phyloP scores from a whole-genome alignment of 2,329 filamentous ascomycete genomes.

The Pyricularia sp. region DNA sequence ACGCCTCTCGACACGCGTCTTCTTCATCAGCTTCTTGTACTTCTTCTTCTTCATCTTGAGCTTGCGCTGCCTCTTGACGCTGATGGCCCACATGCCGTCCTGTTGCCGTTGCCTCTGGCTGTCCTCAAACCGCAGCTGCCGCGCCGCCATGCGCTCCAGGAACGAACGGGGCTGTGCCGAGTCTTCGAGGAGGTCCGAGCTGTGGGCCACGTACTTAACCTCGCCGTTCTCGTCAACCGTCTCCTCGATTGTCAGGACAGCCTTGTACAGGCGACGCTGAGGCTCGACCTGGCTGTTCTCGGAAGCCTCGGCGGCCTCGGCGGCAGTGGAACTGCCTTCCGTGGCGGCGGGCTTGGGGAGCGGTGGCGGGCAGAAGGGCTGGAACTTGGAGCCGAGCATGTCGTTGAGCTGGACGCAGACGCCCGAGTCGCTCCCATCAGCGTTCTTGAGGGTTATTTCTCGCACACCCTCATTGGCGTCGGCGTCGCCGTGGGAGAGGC shows the following conservation, averaged over 20 bases:
- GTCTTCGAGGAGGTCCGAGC: constrained; percentile 46
- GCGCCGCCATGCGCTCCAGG: constrained; percentile 59
- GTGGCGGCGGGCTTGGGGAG: constrained; percentile 52
- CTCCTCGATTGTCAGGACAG: constrained; percentile 59
- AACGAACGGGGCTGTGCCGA: constrained; percentile 41
- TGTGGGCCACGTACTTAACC: constrained; percentile 51
- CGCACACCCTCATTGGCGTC: constrained; percentile 37
- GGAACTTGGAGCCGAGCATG: constrained; percentile 55
- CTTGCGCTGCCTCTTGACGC: constrained; percentile 84
- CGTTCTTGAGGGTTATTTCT: constrained; percentile 43
- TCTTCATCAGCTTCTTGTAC: constrained; percentile 98
- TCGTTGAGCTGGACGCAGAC: constrained; percentile 59
- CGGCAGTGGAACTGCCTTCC: constrained; percentile 20
- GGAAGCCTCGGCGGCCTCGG: constrained; percentile 25
- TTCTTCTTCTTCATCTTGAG: constrained; percentile 99
- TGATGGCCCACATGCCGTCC: constrained; percentile 67
- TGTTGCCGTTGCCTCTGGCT: constrained; percentile 28
- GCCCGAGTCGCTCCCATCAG: constrained; percentile 47
- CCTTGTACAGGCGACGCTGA: constrained; percentile 50
- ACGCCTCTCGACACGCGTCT: constrained; percentile 77
- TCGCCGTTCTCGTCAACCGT: constrained; percentile 50
- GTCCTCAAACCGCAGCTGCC: constrained; percentile 52
- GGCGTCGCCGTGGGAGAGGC: constrained; percentile 28
- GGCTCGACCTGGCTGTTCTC: constrained; percentile 19
- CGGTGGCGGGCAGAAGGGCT: constrained; percentile 81